Evolutionary conservation across 2,329 filamentous ascomycete genomes (phyloP), one percentile per base, ranked within the genome.

Genomic region (Pseudofabraea citricarpa): DNA sequence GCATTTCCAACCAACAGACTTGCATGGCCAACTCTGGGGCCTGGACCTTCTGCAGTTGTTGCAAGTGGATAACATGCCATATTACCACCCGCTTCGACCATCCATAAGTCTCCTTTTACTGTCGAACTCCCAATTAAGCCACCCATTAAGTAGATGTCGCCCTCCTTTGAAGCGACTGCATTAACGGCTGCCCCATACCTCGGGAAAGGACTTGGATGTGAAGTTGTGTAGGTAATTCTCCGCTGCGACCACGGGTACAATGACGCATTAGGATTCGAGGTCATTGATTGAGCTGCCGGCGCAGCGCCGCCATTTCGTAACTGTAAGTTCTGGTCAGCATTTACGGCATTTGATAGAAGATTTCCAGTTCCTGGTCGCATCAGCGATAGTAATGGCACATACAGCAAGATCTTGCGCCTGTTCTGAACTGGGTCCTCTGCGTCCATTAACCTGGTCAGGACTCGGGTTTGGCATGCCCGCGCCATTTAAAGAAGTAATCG

Each of bases 181-280:
- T 98, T 98, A 63, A 96, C 91, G 6, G 94, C 93, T 40, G 94
- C 90, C 62, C 93, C 93, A 75, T 98, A 98, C 63, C 93, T 83
- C 12, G 93, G 93, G 56, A 98, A 98, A 0, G 93, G 93, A 54
- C 88, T 90, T 9, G 84, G 78, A 58, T 90, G 83, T 3, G 83
- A 78, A 5, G 88, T 82, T 13, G 87, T 87, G 64, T 95, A 95
- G 52, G 86, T 91, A 41, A 98, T 67, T 44, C 87, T 82, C 47
- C 89, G 83, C 62, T 95, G 88, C 51, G 91, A 95, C 93, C 93
- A 98, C 0, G 93, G 93, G 61, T 97, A 98, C 43, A 95, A 79
- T 5, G 89, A 89, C 31, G 84, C 73, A 64, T 90, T 93, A 31
- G 81, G 75, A 50, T 80, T 77, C 52, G 65, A 62, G 48, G 49